Evolutionary conservation across 2,329 filamentous ascomycete species (phyloP), one percentile per base, ranked within the genome.

Genomic region (Penicillium sp.): DNA sequence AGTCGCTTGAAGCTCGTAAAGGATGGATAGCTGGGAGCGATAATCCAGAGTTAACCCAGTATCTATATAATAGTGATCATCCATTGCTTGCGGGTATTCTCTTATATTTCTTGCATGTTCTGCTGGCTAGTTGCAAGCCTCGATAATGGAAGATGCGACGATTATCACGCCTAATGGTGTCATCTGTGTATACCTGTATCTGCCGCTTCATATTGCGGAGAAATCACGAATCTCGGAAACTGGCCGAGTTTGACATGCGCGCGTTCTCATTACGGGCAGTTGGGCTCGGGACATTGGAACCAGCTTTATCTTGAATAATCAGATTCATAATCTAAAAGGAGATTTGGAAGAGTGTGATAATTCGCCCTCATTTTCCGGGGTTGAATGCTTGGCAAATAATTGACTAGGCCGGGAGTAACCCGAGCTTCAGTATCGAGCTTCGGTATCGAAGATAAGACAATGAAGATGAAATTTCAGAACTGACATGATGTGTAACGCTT

Each of bases 91-190:
- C 12, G 15, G 8, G 4, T 41, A 15, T 17, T 31, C 23, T 43
- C 21, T 43, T 44, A 25, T 15, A 44, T 25, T 31, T 31, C 38
- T 39, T 17, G 27, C 15, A 31, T 33, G 49, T 43, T 21, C 21
- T 27, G 3, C 13, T 12, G 13, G 38, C 29, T 33, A 8, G n/a
- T 7, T n/a, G 12, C 23, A 13, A 27, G 33, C 4, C 6, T 36
- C 6, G 21, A 49, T 57, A 42, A 41, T 43, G 55, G 10, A 54
- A 57, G 38, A 54, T 53, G 49, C 43, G 36, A 29, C 19, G 43
- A 49, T 54, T 53, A 57, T 57, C 38, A 39, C 55, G 55, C 15
- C 31, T 36, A 49, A 57, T 54, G 43, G 50, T 57, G 55, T 54
- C 36, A 57, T 54, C 6, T 29, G 29, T n/a, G 27, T 9, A 15